Base-by-base conservation (phyloP, 495 filamentous ascomycete genomes). In the Acidiella bohemica region DNA sequence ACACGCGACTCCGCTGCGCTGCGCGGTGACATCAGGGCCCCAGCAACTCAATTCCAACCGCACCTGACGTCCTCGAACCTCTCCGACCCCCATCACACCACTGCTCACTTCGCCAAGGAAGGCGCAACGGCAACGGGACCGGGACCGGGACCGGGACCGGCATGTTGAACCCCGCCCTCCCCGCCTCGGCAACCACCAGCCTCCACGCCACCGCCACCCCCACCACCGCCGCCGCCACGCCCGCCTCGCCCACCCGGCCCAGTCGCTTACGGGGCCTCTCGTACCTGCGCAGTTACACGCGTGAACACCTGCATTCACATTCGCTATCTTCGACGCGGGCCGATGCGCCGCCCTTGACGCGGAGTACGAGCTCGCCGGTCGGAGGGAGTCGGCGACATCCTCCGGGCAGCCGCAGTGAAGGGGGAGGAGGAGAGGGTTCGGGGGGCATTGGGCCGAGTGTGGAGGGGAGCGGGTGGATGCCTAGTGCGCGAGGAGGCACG, bases 231-330 rank as follows among this genome's bases (percentile, higher is more conserved):
- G 37, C 62, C 26, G 57, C 64, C 22, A 59, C 64, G 39, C 56
- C 67, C 20, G 48, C 64, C 9, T 66, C 68, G 23, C 64, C 68
- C 29, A 57, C 63, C 21, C 68, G 78, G 46, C 62, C 71, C 17
- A 71, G 73, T 42, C 66, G 81, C 25, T 66, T 86, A 46, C 70
- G 81, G 20, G 78, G 80, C 23, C 64, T 92, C 40, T 80, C 71
- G 46, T 80, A 83, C 61, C 67, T 92, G 38, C 72, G 80, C 43
- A 76, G 66, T 59, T 80, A 82, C 61, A 79, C 77, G 2, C 73
- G 78, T 49, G 75, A 65, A 50, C 72, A 76, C 63, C 63, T 76
- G 32, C 63, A 73, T 47, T 65, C 70, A 21, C 64, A 67, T 7
- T 20, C 38, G 63, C 70, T 13, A 35, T 4, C 33, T 21, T 11